Evolutionary conservation across 225 moss, liverwort and hornwort species (phyloP), one percentile per base, ranked within the genome.

Genomic region (Marchantia paleacea): DNA sequence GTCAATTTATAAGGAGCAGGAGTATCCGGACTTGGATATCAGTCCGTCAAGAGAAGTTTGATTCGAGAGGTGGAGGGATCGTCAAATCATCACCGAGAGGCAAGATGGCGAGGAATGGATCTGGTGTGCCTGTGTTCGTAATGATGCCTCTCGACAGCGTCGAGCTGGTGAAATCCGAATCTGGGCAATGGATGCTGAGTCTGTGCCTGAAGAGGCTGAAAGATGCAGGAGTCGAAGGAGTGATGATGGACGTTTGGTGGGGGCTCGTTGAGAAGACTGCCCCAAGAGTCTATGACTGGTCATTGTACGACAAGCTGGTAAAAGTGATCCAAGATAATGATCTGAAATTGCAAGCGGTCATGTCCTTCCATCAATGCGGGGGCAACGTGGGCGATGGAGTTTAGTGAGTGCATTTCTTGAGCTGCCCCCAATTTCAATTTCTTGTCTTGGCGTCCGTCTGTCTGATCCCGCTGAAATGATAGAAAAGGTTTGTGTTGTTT

Each of bases 291-390:
- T 81, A 81, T 25, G 74, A 81, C 52, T 81, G 81, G 81, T 81
- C 81, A 0, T 61, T 25, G 25, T 81, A 81, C 26, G 28, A 78
- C 10, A 81, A 25, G 47, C 20, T 84, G 78, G 72, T 84, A n/a
- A 47, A 55, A 10, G 31, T 81, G 13, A 81, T 81, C 26, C 25
- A 26, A 0, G 51, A 52, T 24, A 62, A 81, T 66, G 80, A 54
- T 39, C 55, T 84, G 70, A 84, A 84, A 78, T 28, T 84, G 52
- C 80, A 84, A 67, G 77, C 81, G 3, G 84, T 84, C 26, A 84
- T 84, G 84, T 84, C 84, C 54, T 77, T 81, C 65, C 84, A 84
- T 73, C 81, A 81, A 48, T 84, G 84, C 81, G 84, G 80, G 22
- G 84, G 84, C 77, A 84, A 84, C 55, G 73, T 81, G 26, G 84